Base-by-base conservation (phyloP, 2,329 filamentous ascomycete species). In the Fusarium torreyae region DNA sequence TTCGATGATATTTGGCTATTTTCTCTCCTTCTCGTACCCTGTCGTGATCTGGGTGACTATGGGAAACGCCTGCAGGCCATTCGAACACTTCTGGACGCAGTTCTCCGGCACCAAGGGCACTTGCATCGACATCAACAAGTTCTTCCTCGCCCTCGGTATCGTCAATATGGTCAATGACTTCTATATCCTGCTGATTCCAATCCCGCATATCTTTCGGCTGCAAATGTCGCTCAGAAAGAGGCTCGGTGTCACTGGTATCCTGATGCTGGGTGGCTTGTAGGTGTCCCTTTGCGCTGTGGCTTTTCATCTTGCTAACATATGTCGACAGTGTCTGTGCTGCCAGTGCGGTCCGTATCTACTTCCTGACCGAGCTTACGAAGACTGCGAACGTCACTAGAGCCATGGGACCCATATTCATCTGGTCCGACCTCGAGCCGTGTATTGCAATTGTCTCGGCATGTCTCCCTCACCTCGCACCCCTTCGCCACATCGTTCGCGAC, bases 381-480 rank as follows among this genome's bases (percentile, higher is more conserved):
- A 46, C 62, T 4, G 31, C n/a, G 7, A 36, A 66, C 11, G 33
- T 57, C 2, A 63, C 57, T 6, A 44, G 34, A 26, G 34, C 42
- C 43, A 66, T 66, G 52, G 62, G 62, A 6, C 57, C 57, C 24
- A 40, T 66, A 5, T 62, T 62, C 18, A 66, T 66, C 26, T 66
- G 52, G 62, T 66, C 62, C 3, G 57, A 54, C 11, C 50, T 66
- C n/a, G 57, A 66, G 39, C 62, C 57, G 1, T 66, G 46, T 5
- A 57, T 66, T 11, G 62, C 52, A 14, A 63, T 66, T 8, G 52
- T 66, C 4, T 62, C 62, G 6, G 62, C 57, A 15, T 66, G 57
- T 5, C 53, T 66, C 7, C 62, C 57, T 8, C 57, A 65, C n/a
- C 57, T 65, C 2, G 62, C 51, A 18, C 62, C 62, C 1, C 50